Evolutionary conservation across 331 rosid genomes (phyloP), one percentile per base, ranked within the genome.

Genomic region (Spiraea crenata): DNA sequence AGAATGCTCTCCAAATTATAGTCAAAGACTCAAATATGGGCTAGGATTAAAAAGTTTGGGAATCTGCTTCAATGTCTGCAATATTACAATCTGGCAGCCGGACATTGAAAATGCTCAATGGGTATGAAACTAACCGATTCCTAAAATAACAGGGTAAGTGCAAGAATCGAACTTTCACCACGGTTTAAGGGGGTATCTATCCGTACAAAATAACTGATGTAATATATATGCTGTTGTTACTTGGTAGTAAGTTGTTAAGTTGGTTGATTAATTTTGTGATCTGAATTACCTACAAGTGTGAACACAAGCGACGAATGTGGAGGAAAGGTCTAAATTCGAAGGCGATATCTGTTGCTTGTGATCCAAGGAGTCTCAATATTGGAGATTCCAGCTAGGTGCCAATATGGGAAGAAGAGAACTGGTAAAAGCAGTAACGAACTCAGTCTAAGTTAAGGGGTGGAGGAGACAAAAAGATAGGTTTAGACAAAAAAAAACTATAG

Each of bases 371-470:
- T 39, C 19, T 12, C 46, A 62, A 63, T 55, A 56, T 38, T 47
- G 20, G 73, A 12, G 62, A 14, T 20, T 70, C 51, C 64, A 56
- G 64, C 64, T 41, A 55, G 65, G 63, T 52, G 65, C 73, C 14
- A 45, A 76, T 73, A 77, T 5, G 58, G 76, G 82, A 25, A 52
- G 42, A 42, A 57, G 77, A 65, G 81, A 89, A 82, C 71, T 60
- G 83, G 88, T 71, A 82, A 83, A 79, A 82, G 34, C 69, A 65
- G 67, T 74, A 88, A 90, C 95, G 51, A 80, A 80, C 77, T 62
- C 61, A 77, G 75, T 79, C 82, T 66, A 92, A 82, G 85, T 82
- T 75, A 87, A 60, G 81, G 79, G 84, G 74, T 72, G 87, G 81
- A 70, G 68, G 5, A 68, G 56, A 69, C 63, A 69, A 44, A 62